Evolutionary conservation across 2,329 filamentous ascomycete species (phyloP), one percentile per base, ranked within the genome.

Genomic region (Verticillium longisporum): DNA sequence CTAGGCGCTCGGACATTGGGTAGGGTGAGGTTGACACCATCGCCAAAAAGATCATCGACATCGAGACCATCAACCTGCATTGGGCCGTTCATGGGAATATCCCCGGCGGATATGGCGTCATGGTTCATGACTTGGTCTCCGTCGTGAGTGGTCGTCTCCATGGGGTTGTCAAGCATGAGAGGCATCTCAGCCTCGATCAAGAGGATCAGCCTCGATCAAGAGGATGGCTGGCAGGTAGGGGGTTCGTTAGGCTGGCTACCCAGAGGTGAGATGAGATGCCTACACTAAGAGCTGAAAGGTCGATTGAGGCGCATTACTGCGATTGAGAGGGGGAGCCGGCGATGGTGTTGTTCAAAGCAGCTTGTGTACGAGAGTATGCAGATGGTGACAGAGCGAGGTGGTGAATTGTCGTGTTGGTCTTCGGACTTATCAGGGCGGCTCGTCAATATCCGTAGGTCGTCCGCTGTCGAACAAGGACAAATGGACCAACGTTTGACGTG

Each of bases 1-100:
- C 84, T 80, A 13, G 82, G 78, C 34, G 83, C 78, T 4, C 80
- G 74, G 6, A 79, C 67, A 31, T 83, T 75, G 13, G 82, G 76
- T 15, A 89, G 74, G 55, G 79, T 80, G 64, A 84, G 71, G 66
- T 84, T 83, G 71, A 85, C 83, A 65, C 86, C 83, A 71, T 92
- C 89, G 41, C 88, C 89, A 71, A 93, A 93, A 37, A 93, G 80
- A 70, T 93, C 90, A 69, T 90, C 86, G 53, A 89, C 86, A 66
- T 87, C 84, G 67, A 87, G 78, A 66, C 85, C 75, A 61, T 79
- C 75, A 60, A 79, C 78, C 41, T 79, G 77, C 72, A 85, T 80
- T 45, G 75, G 73, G 32, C 79, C 78, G 62, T 79, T 64, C 63
- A 70, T 67, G 58, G 57, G n/a, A n/a, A 53, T 53, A 11, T 18